Base-by-base conservation (phyloP, 2,329 filamentous ascomycete genomes). In the Fusarium siculi region DNA sequence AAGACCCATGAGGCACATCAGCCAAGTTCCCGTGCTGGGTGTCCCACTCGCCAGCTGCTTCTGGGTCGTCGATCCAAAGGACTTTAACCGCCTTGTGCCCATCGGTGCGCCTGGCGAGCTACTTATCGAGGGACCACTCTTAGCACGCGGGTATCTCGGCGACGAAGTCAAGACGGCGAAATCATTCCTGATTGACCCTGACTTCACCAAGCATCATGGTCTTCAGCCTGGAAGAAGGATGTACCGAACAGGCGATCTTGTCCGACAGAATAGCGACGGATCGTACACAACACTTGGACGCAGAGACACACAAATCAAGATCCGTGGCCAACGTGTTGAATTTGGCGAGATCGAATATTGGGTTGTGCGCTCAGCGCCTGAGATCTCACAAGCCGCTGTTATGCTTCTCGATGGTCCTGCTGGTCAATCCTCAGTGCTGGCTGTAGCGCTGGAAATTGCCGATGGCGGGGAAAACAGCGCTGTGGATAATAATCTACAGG, bases 301-400 rank as follows among this genome's bases (percentile, higher is more conserved):
- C 5, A 62, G 53, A n/a, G 59, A 56, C 0, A 62, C 39, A 7
- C 50, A 62, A n/a, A 56, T 62, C 25, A 62, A 62, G 18, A 57
- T 62, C 18, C 59, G 59, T 10, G 59, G 59, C 11, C 59, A 62
- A 0, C 53, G 50, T 46, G 32, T 62, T 16, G 59, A 62, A 9
- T 34, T 62, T 4, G 59, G 59, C 9, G 50, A 56, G 40, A 62
- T 62, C 9, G 62, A 64, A 40, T 64, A 64, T 18, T 57, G 54
- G 54, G 54, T 57, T 18, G 54, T 57, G 16, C 54, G 54, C 4
- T 57, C 54, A 47, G 30, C 39, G 11, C 7, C n/a, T 4, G 55
- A 57, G 6, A 36, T 47, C n/a, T 47, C 54, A 1, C 54, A 57
- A 25, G 54, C 54, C 0, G 40, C 54, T 25, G 54, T 57, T 0